Base-by-base conservation (phyloP, 345 rosid genomes). In the Laguncularia racemosa region DNA sequence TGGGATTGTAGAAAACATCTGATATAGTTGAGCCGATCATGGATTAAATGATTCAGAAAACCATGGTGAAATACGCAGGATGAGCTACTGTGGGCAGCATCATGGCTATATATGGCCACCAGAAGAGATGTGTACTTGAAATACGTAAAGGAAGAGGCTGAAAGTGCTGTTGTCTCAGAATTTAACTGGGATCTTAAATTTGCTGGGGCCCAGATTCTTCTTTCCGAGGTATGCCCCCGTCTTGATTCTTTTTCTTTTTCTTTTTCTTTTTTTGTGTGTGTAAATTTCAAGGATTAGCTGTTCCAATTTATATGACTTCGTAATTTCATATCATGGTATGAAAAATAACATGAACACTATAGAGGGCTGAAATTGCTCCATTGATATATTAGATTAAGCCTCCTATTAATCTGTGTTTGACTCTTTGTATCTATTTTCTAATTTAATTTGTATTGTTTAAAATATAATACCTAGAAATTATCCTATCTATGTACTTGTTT, bases 171-270 rank as follows among this genome's bases (percentile, higher is more conserved):
- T n/a, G 95, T 92, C 0, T 66, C 81, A 0, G 98, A 92, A 74
- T 92, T 86, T 55, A 86, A 91, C 55, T 92, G 98, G 98, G 97
- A 92, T 66, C 93, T 89, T 55, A 92, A 92, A 57, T 92, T 74
- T 58, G 95, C 95, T 1, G 99, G 97, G 18, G 82, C 84, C 2
- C 97, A 92, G 59, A 48, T 92, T 53, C 81, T 92, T 20, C 77
- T 89, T 15, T 67, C 87, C 12, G 67, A 83, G 90, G 98, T 85
- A 60, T 18, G 20, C 14, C 54, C 5, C 33, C 16, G 19, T 20
- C 12, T 15, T 19, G 16, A 14, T 19, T 21, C 43, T 20, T 38
- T 17, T 46, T 13, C 9, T n/a, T n/a, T 47, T 12, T 21, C 28
- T 23, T 23, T 23, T 3, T 33, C 9, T 33, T 3, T 4, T 9